Conservation (phyloP, 805 yeast genomes). For the Lachancea waltii region DNA sequence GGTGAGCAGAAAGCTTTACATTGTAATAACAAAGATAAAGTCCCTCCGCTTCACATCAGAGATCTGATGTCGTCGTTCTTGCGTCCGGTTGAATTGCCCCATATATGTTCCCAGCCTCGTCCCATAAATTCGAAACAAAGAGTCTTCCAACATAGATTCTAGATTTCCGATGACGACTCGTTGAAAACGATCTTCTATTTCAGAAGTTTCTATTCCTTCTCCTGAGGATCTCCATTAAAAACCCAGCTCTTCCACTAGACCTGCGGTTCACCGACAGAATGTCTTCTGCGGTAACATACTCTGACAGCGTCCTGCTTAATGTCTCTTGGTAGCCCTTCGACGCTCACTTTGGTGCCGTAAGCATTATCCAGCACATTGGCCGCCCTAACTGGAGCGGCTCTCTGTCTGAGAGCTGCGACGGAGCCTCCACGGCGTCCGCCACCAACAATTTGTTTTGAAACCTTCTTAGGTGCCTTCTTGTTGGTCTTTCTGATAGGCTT, state of each 20-base stretch:
- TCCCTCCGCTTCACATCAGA: background rate
- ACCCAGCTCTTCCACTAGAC: conserved; percentile 6
- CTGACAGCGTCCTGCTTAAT: conserved; percentile 76
- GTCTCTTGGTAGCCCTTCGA: conserved; percentile 80
- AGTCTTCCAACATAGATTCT: no score
- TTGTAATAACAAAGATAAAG: background rate
- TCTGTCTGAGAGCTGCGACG: conserved; percentile 19
- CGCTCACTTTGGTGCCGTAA: conserved; percentile 75
- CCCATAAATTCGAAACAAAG: background rate
- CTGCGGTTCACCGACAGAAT: background rate
- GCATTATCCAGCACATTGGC: conserved; percentile 40
- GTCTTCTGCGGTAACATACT: conserved; percentile 49
- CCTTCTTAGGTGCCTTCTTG: conserved; percentile 27
- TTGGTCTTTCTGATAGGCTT: conserved; percentile 31
- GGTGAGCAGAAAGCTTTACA: no score
- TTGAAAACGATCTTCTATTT: background rate
- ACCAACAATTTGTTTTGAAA: conserved; percentile 28
- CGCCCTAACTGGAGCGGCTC: conserved; percentile 31
- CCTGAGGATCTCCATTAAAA: background rate
- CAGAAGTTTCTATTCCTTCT: background rate
- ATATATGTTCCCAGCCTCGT: conserved; percentile 2
- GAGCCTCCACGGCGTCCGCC: conserved; percentile 23
- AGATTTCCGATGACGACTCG: no score
- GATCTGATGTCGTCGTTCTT: no score
- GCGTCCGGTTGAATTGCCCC: background rate